Base-by-base conservation (phyloP, 225 moss, liverwort and hornwort species). In the Sphagnum contortum region DNA sequence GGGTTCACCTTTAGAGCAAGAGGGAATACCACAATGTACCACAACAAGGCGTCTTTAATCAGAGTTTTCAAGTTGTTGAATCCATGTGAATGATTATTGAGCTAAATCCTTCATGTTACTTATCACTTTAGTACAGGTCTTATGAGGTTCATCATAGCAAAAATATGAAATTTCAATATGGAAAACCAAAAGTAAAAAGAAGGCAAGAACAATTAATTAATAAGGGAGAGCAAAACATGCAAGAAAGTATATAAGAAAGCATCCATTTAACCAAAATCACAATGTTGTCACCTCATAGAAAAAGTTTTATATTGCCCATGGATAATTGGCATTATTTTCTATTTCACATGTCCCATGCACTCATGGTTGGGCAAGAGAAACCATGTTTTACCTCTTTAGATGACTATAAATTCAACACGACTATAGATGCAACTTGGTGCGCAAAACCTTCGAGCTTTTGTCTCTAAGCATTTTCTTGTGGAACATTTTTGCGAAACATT, bases 161-260 rank as follows among this genome's bases (percentile, higher is more conserved):
- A 86, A 84, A 71, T 94, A 94, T 2, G 90, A 94, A 55, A 90
- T 84, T 69, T 90, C 84, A 3, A 90, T 94, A 5, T 90, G 84
- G 69, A 94, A 94, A 13, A 94, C 90, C 49, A 94, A 82, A 59
- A 94, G 88, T 46, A 90, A 73, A 61, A 84, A 88, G 53, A 94
- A 80, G 8, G 88, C 90, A 47, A 88, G 90, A 60, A 88, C 88
- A 53, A 87, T 90, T 61, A 94, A 83, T 69, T 88, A 78, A 72
- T 86, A 87, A 11, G 93, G 87, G 60, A 88, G 73, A 54, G 90
- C 44, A 90, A 90, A 45, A 58, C 74, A 63, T 88, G 88, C 69
- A 88, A 64, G 45, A 90, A 45, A 80, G 86, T 50, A 83, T 74
- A 57, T 76, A 80, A 51, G 88, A 83, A 45, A 87, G 83, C 50